phyloP scores from a whole-genome alignment of 2,329 filamentous ascomycete genomes.

The Neocucurbitaria cava region DNA sequence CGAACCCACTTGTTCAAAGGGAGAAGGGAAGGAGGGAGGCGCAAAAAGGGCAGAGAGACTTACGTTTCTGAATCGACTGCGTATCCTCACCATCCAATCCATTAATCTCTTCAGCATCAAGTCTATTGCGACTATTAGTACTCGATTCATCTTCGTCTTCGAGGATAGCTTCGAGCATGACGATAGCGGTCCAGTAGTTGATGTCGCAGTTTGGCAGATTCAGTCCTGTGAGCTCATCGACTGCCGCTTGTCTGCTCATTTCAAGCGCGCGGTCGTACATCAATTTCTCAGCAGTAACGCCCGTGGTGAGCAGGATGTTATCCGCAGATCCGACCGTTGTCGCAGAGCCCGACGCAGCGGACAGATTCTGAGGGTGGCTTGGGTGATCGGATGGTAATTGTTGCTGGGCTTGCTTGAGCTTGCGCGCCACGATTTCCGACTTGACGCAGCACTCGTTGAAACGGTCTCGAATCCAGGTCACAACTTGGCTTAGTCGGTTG shows the following conservation, averaged over 20 bases:
- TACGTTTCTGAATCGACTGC: conserved; percentile 75
- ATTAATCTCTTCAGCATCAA: conserved; percentile 58
- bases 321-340: conserved; percentile 71
- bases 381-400: conserved; percentile 84
- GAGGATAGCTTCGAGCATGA: conserved; percentile 92
- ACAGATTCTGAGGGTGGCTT: conserved; percentile 81
- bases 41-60: conserved; percentile 40
- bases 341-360: conserved; percentile 63
- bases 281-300: conserved; percentile 91
- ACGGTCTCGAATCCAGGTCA: conserved; percentile 91
- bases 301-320: conserved; percentile 82
- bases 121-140: conserved; percentile 51
- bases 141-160: conserved; percentile 75
- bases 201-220: conserved; percentile 88
- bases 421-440: conserved; percentile 89
- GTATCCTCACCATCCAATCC: conserved; percentile 73
- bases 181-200: conserved; percentile 89
- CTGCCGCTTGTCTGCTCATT: conserved; percentile 93
- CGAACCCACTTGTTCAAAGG: not conserved
- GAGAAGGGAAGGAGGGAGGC: not conserved
- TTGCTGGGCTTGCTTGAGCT: conserved; percentile 84
- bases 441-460: conserved; percentile 99
- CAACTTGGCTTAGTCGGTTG: conserved; percentile 85
- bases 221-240: conserved; percentile 93
- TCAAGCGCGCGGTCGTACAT: conserved; percentile 98